phyloP scores from a whole-genome alignment of 306 rosid genomes.

The Cucurbita moschata region DNA sequence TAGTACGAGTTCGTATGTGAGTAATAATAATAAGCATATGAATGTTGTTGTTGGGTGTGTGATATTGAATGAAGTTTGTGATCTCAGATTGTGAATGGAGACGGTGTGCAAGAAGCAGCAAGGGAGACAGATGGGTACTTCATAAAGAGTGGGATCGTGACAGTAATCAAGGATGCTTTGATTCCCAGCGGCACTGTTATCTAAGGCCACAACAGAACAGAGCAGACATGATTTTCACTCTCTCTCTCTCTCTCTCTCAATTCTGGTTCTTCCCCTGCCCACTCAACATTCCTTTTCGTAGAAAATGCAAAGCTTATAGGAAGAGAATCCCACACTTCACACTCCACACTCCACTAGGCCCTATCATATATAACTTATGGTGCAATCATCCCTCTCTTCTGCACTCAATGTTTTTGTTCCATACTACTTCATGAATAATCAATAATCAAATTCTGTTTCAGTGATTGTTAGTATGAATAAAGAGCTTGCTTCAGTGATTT shows the following conservation, averaged over 20 bases:
- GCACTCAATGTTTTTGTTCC: not conserved
- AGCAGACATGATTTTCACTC: not conserved
- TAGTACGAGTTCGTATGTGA: too few species aligned
- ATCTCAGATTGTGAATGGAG: constrained; percentile 62
- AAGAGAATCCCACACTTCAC: not conserved
- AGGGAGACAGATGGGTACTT: constrained; percentile 95
- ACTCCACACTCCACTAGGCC: not conserved
- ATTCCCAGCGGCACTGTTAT: constrained; percentile 82
- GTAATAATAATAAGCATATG: not conserved
- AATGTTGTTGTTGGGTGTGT: not conserved
- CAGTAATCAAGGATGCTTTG: constrained; percentile 87
- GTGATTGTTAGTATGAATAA: too few species aligned
- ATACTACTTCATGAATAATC: not conserved
- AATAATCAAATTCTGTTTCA: not conserved
- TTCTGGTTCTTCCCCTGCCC: not conserved
- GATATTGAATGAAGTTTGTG: not conserved
- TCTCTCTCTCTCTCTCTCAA: not conserved
- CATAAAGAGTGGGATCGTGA: constrained; percentile 91
- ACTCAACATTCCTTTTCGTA: not conserved
- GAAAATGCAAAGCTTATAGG: not conserved
- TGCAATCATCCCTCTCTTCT: not conserved
- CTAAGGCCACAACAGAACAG: not conserved
- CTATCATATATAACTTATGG: not conserved
- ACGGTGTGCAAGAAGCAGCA: constrained; percentile 89
- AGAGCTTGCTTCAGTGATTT: not conserved